Percentiles rank a stretch among this genome's conserved stretches.
Conservation (phyloP, 129 eudicot species). For the Flaveria bidentis region DNA sequence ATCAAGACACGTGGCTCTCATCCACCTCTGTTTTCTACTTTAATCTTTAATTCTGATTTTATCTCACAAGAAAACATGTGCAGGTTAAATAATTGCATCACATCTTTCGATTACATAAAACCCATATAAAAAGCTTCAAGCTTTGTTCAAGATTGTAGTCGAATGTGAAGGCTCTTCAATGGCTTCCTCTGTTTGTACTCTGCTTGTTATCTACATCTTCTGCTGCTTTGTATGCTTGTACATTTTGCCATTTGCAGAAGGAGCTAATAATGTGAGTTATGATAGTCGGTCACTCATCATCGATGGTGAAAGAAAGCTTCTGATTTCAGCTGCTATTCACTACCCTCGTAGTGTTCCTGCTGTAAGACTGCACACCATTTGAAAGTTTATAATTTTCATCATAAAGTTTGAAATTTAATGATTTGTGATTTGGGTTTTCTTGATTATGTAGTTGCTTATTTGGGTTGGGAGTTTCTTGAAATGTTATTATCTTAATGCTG, state of each 20-base stretch:
- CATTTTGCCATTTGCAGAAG: constrained; percentile 32
- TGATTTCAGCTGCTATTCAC: constrained; percentile 91
- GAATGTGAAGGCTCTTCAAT: constrained; percentile 9
- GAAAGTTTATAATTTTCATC: neutral
- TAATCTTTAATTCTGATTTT: neutral
- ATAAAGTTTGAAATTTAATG: neutral
- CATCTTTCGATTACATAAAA: constrained; percentile 30
- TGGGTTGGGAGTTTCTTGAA: constrained; percentile 17
- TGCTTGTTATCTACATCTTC: constrained; percentile 18
- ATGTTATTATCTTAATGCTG: too few relatives aligned
- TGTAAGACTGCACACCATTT: constrained; percentile 33
- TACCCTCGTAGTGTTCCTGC: constrained; percentile 99
- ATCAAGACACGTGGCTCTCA: constrained; percentile 27
- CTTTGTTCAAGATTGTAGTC: constrained; percentile 12
- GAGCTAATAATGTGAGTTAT: constrained; percentile 68
- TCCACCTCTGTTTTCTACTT: neutral
- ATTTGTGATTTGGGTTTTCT: constrained; percentile 5
- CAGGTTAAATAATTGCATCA: constrained; percentile 15
- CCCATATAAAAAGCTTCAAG: constrained; percentile 30
- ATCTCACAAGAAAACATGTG: constrained; percentile 27
- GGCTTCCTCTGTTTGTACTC: constrained; percentile 33
- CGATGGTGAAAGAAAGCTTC: constrained; percentile 81
- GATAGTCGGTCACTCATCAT: constrained; percentile 82
- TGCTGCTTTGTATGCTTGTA: constrained; percentile 28
- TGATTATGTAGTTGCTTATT: constrained; percentile 5